Conservation (phyloP, 306 rosid genomes). For the Pterocarpus macrocarpus region DNA sequence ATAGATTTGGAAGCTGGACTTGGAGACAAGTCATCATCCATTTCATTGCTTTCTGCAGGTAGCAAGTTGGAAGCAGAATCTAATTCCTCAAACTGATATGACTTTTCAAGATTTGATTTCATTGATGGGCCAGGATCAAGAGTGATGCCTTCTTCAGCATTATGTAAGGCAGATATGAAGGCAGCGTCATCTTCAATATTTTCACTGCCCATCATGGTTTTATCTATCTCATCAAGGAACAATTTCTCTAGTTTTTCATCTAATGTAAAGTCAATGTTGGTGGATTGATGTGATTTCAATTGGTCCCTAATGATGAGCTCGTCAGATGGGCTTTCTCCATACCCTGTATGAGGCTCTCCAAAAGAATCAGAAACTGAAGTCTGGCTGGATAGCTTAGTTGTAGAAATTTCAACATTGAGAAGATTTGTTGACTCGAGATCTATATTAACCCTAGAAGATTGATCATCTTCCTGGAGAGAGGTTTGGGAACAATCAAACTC, state of each 20-base stretch:
- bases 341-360: conserved; percentile 37
- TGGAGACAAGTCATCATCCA: conserved; percentile 53
- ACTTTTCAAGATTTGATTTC: conserved; percentile 41
- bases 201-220: conserved; percentile 44
- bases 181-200: conserved; percentile 60
- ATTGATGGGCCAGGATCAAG: conserved; percentile 49
- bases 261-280: conserved; percentile 47
- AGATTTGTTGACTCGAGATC: conserved; percentile 49
- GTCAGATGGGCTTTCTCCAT: conserved; percentile 32
- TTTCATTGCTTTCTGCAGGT: conserved; percentile 45
- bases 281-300: conserved; percentile 44
- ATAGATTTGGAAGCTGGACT: conserved; percentile 43
- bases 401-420: conserved; percentile 46
- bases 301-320: conserved; percentile 41
- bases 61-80: conserved; percentile 45
- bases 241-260: conserved; percentile 59
- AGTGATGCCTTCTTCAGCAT: conserved; percentile 50
- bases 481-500: conserved; percentile 35
- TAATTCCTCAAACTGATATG: conserved; percentile 48
- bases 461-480: conserved; percentile 47
- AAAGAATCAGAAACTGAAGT: conserved; percentile 46
- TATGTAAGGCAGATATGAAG: conserved; percentile 70
- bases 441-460: conserved; percentile 43
- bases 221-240: conserved; percentile 56
- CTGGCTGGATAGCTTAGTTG: conserved; percentile 43